A percentile compares a stretch with the other conserved stretches of the same genome.
Conservation (phyloP, 208 protist species). For the Wallacemonas sp. region DNA sequence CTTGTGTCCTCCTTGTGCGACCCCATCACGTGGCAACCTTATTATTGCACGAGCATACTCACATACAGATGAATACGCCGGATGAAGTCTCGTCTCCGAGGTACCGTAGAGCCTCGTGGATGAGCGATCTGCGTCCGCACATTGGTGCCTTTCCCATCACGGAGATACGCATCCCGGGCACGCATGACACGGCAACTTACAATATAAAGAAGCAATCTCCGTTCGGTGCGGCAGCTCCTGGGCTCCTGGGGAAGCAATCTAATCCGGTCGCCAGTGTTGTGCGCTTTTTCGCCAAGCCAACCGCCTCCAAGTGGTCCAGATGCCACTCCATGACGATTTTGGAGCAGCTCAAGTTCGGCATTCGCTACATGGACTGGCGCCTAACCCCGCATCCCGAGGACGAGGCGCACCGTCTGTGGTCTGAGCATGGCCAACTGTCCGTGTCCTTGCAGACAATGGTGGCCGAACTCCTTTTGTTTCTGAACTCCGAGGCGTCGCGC, state of each 20-base stretch:
- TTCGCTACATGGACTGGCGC: constrained; percentile 58
- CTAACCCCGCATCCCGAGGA: constrained; percentile 16
- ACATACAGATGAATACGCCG: background rate
- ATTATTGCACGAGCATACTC: background rate
- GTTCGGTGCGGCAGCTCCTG: constrained; percentile 43
- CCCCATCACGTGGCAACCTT: no score
- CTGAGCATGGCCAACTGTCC: constrained; percentile 38
- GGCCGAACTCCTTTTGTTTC: constrained; percentile 27
- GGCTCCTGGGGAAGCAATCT: constrained; percentile 9
- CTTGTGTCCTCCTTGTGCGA: no score
- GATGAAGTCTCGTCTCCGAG: background rate
- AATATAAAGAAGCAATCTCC: constrained; percentile 22
- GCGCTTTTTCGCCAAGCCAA: constrained; percentile 22
- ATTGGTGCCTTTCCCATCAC: constrained; percentile 34
- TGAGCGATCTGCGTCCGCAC: constrained; percentile 33
- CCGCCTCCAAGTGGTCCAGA: constrained; percentile 31
- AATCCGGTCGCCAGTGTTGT: constrained; percentile 14
- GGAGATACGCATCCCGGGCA: constrained; percentile 35
- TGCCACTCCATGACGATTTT: constrained; percentile 46
- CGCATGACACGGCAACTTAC: constrained; percentile 54
- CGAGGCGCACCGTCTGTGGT: constrained; percentile 20
- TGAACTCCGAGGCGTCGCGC: constrained; percentile 13
- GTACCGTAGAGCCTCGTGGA: constrained; percentile 36
- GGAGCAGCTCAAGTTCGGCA: constrained; percentile 49
- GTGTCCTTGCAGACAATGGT: constrained; percentile 29